Evolutionary conservation across 2,329 filamentous ascomycete species (phyloP).

Genomic region (Alternaria conjuncta): DNA sequence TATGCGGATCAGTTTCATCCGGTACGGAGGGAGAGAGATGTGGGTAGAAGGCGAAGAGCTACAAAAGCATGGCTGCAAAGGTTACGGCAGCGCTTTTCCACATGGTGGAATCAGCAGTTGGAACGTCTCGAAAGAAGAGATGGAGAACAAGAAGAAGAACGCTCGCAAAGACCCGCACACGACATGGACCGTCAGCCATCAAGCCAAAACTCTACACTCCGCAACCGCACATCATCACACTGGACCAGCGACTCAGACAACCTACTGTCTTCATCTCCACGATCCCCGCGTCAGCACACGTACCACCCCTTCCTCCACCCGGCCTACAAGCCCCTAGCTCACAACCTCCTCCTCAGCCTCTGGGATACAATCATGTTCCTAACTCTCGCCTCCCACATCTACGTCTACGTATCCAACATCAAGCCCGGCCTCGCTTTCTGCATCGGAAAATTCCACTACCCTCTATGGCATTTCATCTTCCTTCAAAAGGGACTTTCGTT

Average conservation of each 20-base stretch:
- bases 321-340: background rate
- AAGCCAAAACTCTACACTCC: background rate
- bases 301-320: background rate
- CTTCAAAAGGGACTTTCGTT: background rate
- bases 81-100: background rate
- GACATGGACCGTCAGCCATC: background rate
- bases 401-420: background rate
- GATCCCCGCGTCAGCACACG: background rate
- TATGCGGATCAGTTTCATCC: background rate
- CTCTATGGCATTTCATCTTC: background rate
- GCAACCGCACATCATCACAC: background rate
- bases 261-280: background rate
- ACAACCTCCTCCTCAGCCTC: background rate
- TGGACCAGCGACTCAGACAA: background rate
- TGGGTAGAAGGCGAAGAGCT: background rate
- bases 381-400: background rate
- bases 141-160: background rate
- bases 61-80: background rate
- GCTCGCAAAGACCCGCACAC: background rate
- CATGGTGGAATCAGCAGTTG: background rate
- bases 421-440: background rate
- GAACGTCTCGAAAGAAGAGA: background rate
- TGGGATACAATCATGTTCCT: background rate
- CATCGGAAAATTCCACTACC: background rate
- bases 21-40: background rate